Percentiles rank a stretch among this genome's conserved stretches.
These are phyloP conservation scores for Ulmus americana DNA, from an alignment of 331 rosid species.

Conservation along the genomic window DNA sequence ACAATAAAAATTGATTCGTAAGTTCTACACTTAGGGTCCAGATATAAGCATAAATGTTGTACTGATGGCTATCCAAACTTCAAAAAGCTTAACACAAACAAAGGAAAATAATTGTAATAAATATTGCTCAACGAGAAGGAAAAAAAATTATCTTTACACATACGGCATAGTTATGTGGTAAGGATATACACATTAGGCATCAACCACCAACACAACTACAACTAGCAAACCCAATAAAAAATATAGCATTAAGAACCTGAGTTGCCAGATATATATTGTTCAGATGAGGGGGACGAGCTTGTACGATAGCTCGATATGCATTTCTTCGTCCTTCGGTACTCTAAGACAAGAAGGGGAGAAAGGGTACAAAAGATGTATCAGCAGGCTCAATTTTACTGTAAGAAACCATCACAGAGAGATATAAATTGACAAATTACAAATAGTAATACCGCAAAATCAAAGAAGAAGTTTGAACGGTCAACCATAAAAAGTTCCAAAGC, in stretches of 20 bases:
- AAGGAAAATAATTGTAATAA: too few relatives aligned
- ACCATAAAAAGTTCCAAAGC: conserved; percentile 92
- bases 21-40: not conserved
- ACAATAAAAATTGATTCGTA: conserved; percentile 26
- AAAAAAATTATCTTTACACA: not conserved
- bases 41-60: not conserved
- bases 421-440: conserved; percentile 12
- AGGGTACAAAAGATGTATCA: conserved; percentile 6
- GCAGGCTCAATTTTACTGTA: not conserved
- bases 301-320: conserved; percentile 93
- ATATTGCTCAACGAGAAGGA: too few relatives aligned
- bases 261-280: conserved; percentile 88
- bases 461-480: conserved; percentile 88
- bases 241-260: conserved; percentile 48
- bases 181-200: not conserved
- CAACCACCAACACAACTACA: not conserved
- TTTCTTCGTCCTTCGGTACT: conserved; percentile 78
- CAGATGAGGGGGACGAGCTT: conserved; percentile 77
- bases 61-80: not conserved
- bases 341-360: conserved; percentile 34
- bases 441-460: conserved; percentile 84
- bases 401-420: conserved; percentile 3
- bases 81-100: not conserved
- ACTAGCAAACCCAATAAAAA: conserved; percentile 14
- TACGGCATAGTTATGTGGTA: not conserved